Conservation (phyloP, 805 yeast species). For the Priceomyces medius region DNA sequence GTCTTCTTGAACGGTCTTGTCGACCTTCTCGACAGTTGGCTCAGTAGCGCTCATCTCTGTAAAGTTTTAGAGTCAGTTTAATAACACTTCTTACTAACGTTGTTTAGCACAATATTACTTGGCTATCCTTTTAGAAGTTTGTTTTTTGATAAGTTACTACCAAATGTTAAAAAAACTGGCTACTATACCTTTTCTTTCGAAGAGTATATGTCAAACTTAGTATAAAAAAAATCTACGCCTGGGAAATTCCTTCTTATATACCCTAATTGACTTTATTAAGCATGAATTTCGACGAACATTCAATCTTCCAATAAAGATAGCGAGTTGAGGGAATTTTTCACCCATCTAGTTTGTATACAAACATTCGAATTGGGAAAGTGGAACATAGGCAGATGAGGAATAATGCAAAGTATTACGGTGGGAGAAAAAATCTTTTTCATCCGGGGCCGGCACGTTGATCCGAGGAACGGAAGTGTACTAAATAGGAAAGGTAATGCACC, state of each 20-base stretch:
- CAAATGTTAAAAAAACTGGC: conserved; percentile 1
- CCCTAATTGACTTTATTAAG: conserved; percentile 1
- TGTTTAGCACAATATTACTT: neutral
- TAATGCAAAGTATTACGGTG: neutral
- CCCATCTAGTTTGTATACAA: conserved; percentile 7
- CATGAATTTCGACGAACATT: conserved; percentile 7
- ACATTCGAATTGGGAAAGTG: conserved; percentile 7
- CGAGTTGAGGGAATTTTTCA: conserved; percentile 11
- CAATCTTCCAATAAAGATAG: conserved; percentile 8
- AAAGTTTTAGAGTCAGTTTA: conserved; percentile 5
- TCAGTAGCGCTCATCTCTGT: conserved; percentile 41
- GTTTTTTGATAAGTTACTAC: no score
- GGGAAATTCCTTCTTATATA: conserved; percentile 4
- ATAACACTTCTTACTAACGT: neutral
- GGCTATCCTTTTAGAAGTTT: neutral
- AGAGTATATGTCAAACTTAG: conserved; percentile 1
- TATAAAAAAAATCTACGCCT: neutral
- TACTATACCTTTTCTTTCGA: conserved; percentile 4
- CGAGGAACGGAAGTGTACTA: neutral
- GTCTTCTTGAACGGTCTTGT: conserved; percentile 50
- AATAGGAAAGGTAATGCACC: neutral
- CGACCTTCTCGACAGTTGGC: conserved; percentile 56
- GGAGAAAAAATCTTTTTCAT: neutral
- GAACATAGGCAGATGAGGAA: conserved; percentile 1
- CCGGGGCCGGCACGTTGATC: neutral